These are phyloP conservation scores for Rhizopogon vinicolor DNA, from an alignment of 768 basidiomycete genomes.

Conservation along the genomic window DNA sequence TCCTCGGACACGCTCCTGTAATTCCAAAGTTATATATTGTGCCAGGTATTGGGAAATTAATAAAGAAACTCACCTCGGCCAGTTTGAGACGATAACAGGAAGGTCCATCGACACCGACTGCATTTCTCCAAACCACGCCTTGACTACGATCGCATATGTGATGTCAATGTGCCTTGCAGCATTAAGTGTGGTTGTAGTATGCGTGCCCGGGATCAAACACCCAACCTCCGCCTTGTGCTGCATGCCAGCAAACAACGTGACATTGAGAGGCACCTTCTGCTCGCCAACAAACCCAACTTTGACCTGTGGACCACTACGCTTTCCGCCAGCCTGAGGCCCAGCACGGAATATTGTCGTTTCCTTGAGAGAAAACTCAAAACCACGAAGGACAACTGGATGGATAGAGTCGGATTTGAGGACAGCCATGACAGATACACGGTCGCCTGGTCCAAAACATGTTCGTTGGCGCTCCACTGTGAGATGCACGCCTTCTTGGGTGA, in stretches of 20 bases:
- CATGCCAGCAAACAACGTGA: constrained; percentile 68
- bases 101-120: constrained; percentile 65
- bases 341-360: constrained; percentile 77
- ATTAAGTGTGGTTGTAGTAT: constrained; percentile 78
- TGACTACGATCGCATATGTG: constrained; percentile 71
- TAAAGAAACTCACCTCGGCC: constrained; percentile 60
- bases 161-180: constrained; percentile 85
- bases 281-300: constrained; percentile 57
- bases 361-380: constrained; percentile 76
- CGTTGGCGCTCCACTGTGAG: constrained; percentile 72
- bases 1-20: constrained; percentile 67
- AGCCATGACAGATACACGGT: constrained; percentile 69
- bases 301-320: constrained; percentile 55
- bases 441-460: constrained; percentile 84
- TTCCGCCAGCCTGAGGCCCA: constrained; percentile 46
- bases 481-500: constrained; percentile 62
- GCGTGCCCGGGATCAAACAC: constrained; percentile 64
- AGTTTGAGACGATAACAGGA: constrained; percentile 80
- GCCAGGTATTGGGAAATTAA: background rate
- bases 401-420: constrained; percentile 68
- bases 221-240: constrained; percentile 70
- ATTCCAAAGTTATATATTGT: constrained; percentile 1
- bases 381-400: constrained; percentile 68
- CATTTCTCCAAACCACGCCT: constrained; percentile 70
- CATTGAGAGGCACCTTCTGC: constrained; percentile 67